Evolutionary conservation across 768 basidiomycete genomes (phyloP).

Genomic region (Mycena venus): DNA sequence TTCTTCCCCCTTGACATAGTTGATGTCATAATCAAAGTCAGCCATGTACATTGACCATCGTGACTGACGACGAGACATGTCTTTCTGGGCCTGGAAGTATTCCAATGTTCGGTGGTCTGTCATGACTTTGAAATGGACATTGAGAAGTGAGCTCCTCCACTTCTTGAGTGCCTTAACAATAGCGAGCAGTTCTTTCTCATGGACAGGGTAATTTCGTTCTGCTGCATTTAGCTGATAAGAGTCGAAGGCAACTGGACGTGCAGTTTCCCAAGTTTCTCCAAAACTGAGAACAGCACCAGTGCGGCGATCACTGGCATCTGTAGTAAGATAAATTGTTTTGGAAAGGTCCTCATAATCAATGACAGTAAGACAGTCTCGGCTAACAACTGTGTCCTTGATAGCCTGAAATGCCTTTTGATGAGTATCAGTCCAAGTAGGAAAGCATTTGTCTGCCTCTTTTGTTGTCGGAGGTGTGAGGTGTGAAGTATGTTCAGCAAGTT

Average conservation of each 20-base stretch:
- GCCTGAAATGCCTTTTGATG: too few relatives aligned
- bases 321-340: neutral
- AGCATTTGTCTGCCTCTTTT: neutral
- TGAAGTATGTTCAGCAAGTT: conserved; percentile 16
- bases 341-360: neutral
- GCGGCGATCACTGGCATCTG: neutral
- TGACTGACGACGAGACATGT: conserved; percentile 49
- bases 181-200: conserved; percentile 53
- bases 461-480: neutral
- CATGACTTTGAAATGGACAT: conserved; percentile 40
- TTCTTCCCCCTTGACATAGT: conserved; percentile 49
- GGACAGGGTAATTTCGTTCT: conserved; percentile 46
- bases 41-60: too few relatives aligned
- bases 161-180: conserved; percentile 48
- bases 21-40: conserved; percentile 51
- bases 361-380: neutral
- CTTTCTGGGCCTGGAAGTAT: conserved; percentile 42
- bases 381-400: neutral
- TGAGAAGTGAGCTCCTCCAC: conserved; percentile 42
- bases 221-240: conserved; percentile 43
- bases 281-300: neutral
- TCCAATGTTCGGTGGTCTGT: conserved; percentile 55
- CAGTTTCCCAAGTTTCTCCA: conserved; percentile 40
- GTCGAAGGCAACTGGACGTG: conserved; percentile 50
- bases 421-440: neutral